Base-by-base conservation (phyloP, 2,329 filamentous ascomycete genomes). In the Exophiala sideris region DNA sequence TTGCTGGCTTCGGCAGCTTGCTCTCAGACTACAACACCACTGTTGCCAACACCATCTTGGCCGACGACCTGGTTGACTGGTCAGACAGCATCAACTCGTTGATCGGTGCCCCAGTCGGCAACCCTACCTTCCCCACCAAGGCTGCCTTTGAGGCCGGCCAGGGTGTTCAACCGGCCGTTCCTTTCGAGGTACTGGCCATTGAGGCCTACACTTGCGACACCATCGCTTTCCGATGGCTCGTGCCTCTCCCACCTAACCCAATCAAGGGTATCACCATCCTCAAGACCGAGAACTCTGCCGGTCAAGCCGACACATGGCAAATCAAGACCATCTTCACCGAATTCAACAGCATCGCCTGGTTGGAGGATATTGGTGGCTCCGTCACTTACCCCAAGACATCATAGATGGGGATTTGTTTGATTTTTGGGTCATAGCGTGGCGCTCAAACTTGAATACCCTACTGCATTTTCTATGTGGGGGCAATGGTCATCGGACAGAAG, bases 1-100 rank as follows among this genome's bases (percentile, higher is more conserved):
- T 56, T 20, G 42, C 35, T 20, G 52, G 49, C 33, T 62, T 60
- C 45, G 45, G 46, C 16, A 45, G 51, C 10, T 49, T 62, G 21
- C 50, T 62, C 52, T 53, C 59, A 34, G 38, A 44, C 45, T 58
- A 57, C 60, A 21, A 56, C 45, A 32, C 48, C 47, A 45, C 55
- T 41, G 20, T 50, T 52, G 47, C 60, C 41, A 24, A 51, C 42
- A 44, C 39, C 20, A 48, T 65, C 45, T 57, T 71, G 2, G 47
- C 61, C 6, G 52, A 60, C 11, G 46, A 57, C 62, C 68, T 72
- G 50, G 50, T 42, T 20, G 70, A 70, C 55, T 58, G 40, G 5
- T 68, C 65, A 2, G 66, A 70, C 62, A 69, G 66, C 59, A 67
- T 70, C 63, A 71, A 72, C 60, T 61, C 45, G 11, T 45, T 62